A percentile compares a stretch with the other conserved stretches of the same genome.
Evolutionary conservation across 495 filamentous ascomycete species (phyloP).

Genomic region (Beverwykella pulmonaria): DNA sequence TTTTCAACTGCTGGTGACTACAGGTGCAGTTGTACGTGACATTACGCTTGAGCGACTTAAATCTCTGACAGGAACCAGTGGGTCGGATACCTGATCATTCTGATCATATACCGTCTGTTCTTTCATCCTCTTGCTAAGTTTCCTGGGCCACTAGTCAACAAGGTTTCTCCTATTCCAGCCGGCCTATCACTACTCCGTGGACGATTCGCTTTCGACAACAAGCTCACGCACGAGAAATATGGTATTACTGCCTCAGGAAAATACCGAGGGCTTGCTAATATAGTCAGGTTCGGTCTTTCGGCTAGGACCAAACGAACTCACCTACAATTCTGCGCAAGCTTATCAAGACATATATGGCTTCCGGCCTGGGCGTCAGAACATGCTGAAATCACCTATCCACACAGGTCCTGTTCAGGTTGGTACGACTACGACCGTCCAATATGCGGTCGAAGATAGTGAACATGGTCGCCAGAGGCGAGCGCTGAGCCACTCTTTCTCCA

Average conservation of each 20-base stretch:
- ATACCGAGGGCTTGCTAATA: background rate
- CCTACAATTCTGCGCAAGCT: conserved; percentile 38
- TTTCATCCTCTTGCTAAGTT: conserved; percentile 29
- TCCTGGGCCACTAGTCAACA: conserved; percentile 21
- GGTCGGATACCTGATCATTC: conserved; percentile 10
- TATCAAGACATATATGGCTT: conserved; percentile 43
- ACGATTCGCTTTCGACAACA: conserved; percentile 37
- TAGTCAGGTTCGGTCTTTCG: conserved; percentile 34
- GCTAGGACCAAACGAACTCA: conserved; percentile 40
- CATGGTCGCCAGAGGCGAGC: conserved; percentile 8
- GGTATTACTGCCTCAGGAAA: conserved; percentile 7
- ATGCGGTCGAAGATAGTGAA: conserved; percentile 7
- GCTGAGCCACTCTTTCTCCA: conserved; percentile 14
- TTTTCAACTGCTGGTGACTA: background rate
- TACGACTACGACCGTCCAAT: conserved; percentile 11
- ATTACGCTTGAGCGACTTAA: background rate
- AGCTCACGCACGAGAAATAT: conserved; percentile 40
- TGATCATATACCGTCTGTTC: conserved; percentile 12
- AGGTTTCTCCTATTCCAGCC: conserved; percentile 32
- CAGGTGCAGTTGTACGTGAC: background rate
- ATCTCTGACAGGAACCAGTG: background rate
- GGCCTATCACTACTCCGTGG: conserved; percentile 31
- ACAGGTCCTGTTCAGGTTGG: conserved; percentile 19
- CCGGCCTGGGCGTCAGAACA: conserved; percentile 30
- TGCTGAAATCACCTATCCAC: conserved; percentile 15